Percentiles rank a stretch among this genome's conserved stretches.
Conservation (phyloP, 164 flowering plant genomes). For the Vitis labrusca region DNA sequence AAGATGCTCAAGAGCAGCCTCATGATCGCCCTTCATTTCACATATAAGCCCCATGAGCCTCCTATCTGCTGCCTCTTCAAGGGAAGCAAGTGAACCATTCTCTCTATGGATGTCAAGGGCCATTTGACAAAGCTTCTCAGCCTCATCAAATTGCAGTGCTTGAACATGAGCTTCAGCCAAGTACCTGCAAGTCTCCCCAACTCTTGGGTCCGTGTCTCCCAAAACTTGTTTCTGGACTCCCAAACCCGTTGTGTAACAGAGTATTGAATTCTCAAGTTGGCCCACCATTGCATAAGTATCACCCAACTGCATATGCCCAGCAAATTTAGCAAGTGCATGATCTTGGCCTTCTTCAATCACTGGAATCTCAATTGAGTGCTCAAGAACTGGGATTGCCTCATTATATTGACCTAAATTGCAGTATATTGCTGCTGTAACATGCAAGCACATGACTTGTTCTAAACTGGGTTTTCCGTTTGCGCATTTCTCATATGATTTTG, state of each 20-base stretch:
- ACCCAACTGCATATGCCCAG: constrained; percentile 95
- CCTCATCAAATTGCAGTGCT: constrained; percentile 91
- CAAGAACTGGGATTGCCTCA: constrained; percentile 81
- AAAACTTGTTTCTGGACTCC: constrained; percentile 69
- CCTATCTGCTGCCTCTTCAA: constrained; percentile 93
- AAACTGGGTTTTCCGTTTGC: constrained; percentile 73
- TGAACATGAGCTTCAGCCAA: constrained; percentile 91
- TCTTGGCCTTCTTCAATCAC: constrained; percentile 69
- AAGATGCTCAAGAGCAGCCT: constrained; percentile 93
- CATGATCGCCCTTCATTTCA: constrained; percentile 89
- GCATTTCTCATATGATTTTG: constrained; percentile 77
- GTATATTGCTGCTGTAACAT: constrained; percentile 85
- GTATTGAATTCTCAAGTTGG: constrained; percentile 75
- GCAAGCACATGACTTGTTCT: constrained; percentile 88
- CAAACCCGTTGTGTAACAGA: constrained; percentile 65
- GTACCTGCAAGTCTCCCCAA: constrained; percentile 93
- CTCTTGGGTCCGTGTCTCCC: constrained; percentile 84
- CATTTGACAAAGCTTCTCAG: constrained; percentile 70
- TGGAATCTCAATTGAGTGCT: constrained; percentile 80
- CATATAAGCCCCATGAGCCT: constrained; percentile 96
- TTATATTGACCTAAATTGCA: constrained; percentile 75
- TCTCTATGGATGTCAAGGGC: constrained; percentile 87
- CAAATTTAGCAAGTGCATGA: constrained; percentile 90
- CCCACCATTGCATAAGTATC: constrained; percentile 93
- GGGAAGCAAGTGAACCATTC: constrained; percentile 65